phyloP scores from a whole-genome alignment of 768 basidiomycete genomes.

The Russula abietina region DNA sequence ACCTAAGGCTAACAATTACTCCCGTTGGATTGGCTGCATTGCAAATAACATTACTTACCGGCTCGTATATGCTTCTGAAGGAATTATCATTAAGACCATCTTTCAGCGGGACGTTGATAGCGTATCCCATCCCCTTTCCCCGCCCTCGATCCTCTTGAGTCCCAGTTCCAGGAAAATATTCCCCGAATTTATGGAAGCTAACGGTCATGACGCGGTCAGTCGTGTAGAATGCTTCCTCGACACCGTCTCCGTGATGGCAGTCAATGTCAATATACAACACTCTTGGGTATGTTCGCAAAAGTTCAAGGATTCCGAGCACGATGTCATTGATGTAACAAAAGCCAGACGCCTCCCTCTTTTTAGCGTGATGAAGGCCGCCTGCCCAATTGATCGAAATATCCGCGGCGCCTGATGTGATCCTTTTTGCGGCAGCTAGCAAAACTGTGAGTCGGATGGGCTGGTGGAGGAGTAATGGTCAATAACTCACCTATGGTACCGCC shows the following conservation, averaged over 20 bases:
- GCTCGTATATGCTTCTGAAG: slow-evolving; percentile 85
- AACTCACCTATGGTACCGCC: slow-evolving; percentile 76
- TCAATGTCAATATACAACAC: slow-evolving; percentile 98
- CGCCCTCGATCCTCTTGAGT: slow-evolving; percentile 82
- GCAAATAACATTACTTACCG: slow-evolving; percentile 44
- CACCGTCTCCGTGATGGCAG: slow-evolving; percentile 97
- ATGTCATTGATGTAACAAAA: slow-evolving; percentile 99
- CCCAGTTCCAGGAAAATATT: slow-evolving; percentile 88
- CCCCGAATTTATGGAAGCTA: slow-evolving; percentile 96
- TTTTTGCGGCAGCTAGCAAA: slow-evolving; percentile 67
- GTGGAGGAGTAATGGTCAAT: background rate
- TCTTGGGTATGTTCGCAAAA: slow-evolving; percentile 76
- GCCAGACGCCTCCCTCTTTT: slow-evolving; percentile 94
- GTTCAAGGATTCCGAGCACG: slow-evolving; percentile 88
- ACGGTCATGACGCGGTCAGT: slow-evolving; percentile 97
- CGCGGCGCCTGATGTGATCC: slow-evolving; percentile 70
- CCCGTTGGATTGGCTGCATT: background rate
- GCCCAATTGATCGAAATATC: slow-evolving; percentile 95
- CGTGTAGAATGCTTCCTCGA: slow-evolving; percentile 98
- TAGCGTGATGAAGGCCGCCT: slow-evolving; percentile 98
- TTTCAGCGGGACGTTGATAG: slow-evolving; percentile 88
- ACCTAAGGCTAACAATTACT: slow-evolving; percentile 43
- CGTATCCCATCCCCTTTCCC: slow-evolving; percentile 78
- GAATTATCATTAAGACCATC: slow-evolving; percentile 92
- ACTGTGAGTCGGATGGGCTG: background rate